Conservation (phyloP, 2,329 filamentous ascomycete genomes). For the Cryphonectria japonica region DNA sequence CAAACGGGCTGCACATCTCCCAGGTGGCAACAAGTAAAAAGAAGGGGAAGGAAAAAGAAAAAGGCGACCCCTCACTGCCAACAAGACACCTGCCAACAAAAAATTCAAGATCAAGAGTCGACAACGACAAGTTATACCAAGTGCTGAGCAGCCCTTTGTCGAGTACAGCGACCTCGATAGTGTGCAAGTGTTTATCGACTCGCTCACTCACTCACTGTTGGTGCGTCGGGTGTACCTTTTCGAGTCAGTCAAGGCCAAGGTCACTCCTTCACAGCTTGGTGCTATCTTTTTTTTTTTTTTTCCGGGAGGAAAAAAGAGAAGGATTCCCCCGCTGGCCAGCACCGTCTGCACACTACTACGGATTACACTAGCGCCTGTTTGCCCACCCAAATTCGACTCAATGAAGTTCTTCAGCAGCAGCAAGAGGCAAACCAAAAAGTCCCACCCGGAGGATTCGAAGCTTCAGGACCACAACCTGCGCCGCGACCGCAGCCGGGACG, state of each 20-base stretch:
- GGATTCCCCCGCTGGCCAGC: background rate
- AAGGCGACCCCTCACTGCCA: background rate
- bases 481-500: constrained; percentile 43
- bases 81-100: background rate
- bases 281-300: background rate
- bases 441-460: constrained; percentile 31
- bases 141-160: background rate
- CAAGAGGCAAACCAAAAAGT: constrained; percentile 49
- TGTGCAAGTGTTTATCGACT: background rate
- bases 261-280: background rate
- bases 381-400: constrained; percentile 32
- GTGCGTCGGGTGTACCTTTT: background rate
- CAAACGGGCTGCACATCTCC: constrained; percentile 10
- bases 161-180: background rate
- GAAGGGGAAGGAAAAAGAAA: background rate
- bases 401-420: constrained; percentile 59
- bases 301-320: background rate
- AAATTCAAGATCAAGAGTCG: background rate
- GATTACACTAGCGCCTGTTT: constrained; percentile 13
- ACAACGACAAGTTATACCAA: background rate
- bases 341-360: background rate
- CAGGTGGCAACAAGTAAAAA: background rate
- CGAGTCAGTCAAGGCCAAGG: background rate
- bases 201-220: background rate
- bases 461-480: constrained; percentile 41